Base-by-base conservation (phyloP, 352 stramenopile genomes). In the Peronospora tabacina region DNA sequence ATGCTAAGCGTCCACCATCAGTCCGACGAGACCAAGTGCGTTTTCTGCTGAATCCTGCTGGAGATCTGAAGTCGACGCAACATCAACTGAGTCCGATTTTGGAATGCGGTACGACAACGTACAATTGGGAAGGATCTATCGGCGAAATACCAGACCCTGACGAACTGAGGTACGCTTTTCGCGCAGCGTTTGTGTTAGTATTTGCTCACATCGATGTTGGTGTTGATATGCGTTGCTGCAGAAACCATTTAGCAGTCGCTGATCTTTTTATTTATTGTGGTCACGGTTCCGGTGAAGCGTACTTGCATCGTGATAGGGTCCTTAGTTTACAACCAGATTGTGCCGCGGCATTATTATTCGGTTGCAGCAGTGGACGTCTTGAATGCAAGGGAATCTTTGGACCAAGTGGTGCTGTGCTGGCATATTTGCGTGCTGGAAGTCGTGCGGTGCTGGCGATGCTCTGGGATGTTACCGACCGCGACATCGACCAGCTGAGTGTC, bases 391-490 rank as follows among this genome's bases (percentile, higher is more conserved):
- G 85, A 2, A 68, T 90, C 26, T 98, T 97, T 53, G 94, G 98
- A 46, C 92, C 96, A 7, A 79, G 95, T 56, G 96, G 95, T 7
- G 89, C 97, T 29, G 90, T 95, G 24, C 59, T 98, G 2, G 84
- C 83, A n/a, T 98, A 99, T 63, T 63, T 99, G 12, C 67, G 69
- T 17, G 86, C 87, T 28, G 93, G 94, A 5, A 90, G 90, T 34
- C 87, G 91, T 0, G 93, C 84, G 5, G 95, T 99, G n/a, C 74
- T 99, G 16, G 95, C 89, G 12, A 99, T 98, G 82, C 75, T 99
- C 10, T 99, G 96, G 96, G 96, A 99, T 67, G 96, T 99, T 12
- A 99, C 96, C 19, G 96, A 99, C 63, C 80, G 85, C 48, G 96
- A 99, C 67, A 97, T 99, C 55, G 96, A 99, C 68, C 75, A 95